Base-by-base conservation (phyloP, 2,329 filamentous ascomycete species). In the Hypocrella siamensis region DNA sequence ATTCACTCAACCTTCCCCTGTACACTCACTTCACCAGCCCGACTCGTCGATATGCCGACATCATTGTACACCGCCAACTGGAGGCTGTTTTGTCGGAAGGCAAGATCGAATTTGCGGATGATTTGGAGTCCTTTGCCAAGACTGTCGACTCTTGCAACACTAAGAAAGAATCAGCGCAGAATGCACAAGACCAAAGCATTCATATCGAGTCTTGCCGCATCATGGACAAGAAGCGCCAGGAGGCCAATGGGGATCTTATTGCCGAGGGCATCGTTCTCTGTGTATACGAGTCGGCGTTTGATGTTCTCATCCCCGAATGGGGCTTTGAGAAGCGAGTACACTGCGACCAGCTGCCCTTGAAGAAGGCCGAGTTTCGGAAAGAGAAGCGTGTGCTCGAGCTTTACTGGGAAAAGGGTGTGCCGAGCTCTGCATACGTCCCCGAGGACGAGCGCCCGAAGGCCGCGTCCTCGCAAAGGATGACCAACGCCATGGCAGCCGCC, bases 311-410 rank as follows among this genome's bases (percentile, higher is more conserved):
- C 52, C 90, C 90, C 5, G 86, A 98, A 52, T 98, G 85, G 65
- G 90, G 90, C 42, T 96, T 98, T 44, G 90, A 98, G 66, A 98
- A 98, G 74, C 83, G 90, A 41, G 90, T 98, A 32, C 90, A 98
- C 60, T 98, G 90, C 52, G 90, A 98, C 51, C 90, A 98, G 63
- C 67, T 98, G 51, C 90, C 90, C 19, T 64, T 98, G 44, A 88
- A 96, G 71, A 98, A 98, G 67, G 90, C 90, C n/a, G 90, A 98
- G 53, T 98, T 90, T 60, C 77, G 92, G 57, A 96, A 96, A 67
- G 85, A 93, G 52, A 83, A 86, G 61, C 76, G 90, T 34, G 74
- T 96, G 19, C 68, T 98, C 29, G 90, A 98, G 59, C 70, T 98
- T 12, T 98, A 94, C 67, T 98, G 90, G 90, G 90, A 98, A 75